These are phyloP conservation scores for Cutaneotrichosporon sp. DNA, from an alignment of 1,284 basidiomycete genomes.

Conservation along the genomic window DNA sequence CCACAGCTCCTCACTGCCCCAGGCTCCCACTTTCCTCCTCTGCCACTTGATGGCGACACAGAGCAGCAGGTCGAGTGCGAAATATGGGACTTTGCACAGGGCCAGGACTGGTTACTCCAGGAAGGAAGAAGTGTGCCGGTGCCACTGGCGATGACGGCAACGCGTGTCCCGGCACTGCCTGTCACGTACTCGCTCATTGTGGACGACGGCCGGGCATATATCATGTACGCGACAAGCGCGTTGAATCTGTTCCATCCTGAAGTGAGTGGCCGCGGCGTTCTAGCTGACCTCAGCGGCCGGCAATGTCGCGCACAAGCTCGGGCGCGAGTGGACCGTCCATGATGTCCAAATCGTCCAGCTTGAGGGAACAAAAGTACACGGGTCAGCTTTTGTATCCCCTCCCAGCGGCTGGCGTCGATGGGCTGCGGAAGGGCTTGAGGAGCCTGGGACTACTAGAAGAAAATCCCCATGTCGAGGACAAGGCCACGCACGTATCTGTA, in stretches of 20 bases:
- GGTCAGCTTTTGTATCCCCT: conserved; percentile 8
- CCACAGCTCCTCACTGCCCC: conserved; percentile 26
- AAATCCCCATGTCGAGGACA: conserved; percentile 47
- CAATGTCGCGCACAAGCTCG: background rate
- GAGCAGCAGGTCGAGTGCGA: conserved; percentile 43
- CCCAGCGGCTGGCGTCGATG: conserved; percentile 3
- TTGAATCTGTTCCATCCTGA: conserved; percentile 7
- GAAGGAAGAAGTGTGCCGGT: conserved; percentile 16
- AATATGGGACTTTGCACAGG: conserved; percentile 35
- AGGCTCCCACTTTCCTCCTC: conserved; percentile 39
- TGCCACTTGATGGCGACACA: conserved; percentile 38
- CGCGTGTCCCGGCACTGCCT: conserved; percentile 28
- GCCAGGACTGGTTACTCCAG: conserved; percentile 26
- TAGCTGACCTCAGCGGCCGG: background rate
- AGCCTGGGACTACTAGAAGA: conserved; percentile 1
- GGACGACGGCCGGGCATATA: conserved; percentile 48
- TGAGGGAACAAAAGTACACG: background rate
- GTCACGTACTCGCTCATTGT: conserved; percentile 42
- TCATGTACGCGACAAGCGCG: conserved; percentile 32
- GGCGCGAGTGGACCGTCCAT: background rate
- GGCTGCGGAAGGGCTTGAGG: conserved; percentile 4
- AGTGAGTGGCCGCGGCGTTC: background rate
- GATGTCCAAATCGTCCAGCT: background rate
- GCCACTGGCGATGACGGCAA: conserved; percentile 19
- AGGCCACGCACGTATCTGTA: conserved; percentile 60